phyloP scores from a whole-genome alignment of 352 stramenopile genomes.

The Phytophthora citrophthora region DNA sequence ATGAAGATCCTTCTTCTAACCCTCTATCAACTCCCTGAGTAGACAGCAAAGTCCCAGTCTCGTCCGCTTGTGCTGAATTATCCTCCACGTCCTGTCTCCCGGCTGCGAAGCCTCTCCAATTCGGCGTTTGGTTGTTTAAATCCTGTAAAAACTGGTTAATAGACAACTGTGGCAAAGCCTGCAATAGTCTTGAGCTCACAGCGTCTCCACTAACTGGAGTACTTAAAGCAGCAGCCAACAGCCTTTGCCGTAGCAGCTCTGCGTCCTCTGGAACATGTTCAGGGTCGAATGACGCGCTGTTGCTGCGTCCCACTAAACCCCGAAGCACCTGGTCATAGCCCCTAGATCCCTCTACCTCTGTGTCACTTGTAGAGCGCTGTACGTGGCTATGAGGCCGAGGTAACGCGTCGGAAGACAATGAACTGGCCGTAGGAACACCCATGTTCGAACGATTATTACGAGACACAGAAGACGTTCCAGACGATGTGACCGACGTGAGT shows the following conservation, averaged over 20 bases:
- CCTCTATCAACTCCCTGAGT: not conserved
- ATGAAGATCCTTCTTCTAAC: conserved; percentile 5
- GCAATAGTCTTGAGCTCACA: conserved; percentile 39
- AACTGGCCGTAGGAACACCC: not conserved
- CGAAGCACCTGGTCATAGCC: conserved; percentile 6
- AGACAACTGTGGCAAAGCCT: conserved; percentile 39
- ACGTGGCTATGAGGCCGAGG: conserved; percentile 20
- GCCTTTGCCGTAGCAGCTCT: conserved; percentile 16
- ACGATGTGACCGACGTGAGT: not conserved
- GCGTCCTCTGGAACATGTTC: conserved; percentile 18
- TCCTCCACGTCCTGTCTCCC: conserved; percentile 16
- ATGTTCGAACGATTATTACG: conserved; percentile 3
- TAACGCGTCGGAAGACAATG: conserved; percentile 11
- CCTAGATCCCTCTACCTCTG: conserved; percentile 6
- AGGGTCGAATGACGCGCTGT: conserved; percentile 21
- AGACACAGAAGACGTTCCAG: conserved; percentile 7
- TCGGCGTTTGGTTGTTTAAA: conserved; percentile 32
- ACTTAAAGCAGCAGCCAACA: conserved; percentile 23
- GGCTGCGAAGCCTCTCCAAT: conserved; percentile 24
- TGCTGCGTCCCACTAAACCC: conserved; percentile 12
- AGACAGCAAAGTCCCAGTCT: conserved; percentile 17
- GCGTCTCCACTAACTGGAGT: conserved; percentile 32
- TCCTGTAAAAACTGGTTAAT: conserved; percentile 44
- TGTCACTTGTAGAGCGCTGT: conserved; percentile 14
- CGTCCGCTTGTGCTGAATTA: conserved; percentile 10